Evolutionary conservation across 306 rosid species (phyloP).

Genomic region (Glycine soja): DNA sequence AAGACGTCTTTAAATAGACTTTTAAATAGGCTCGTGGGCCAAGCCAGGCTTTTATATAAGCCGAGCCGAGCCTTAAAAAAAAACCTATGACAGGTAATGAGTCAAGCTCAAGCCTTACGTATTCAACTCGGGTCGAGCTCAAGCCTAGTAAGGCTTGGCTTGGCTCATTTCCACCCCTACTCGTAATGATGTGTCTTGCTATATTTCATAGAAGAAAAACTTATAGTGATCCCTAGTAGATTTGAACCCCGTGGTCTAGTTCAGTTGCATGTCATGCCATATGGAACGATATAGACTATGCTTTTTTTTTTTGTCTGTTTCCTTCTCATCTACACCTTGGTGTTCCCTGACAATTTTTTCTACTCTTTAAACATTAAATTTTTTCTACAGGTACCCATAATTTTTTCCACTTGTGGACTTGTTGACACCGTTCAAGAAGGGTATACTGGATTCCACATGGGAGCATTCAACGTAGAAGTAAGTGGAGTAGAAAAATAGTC

Average conservation of each 20-base stretch:
- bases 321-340: constrained; percentile 4
- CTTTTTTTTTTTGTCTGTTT: not conserved
- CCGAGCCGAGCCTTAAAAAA: no score
- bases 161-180: no score
- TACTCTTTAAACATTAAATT: constrained; percentile 9
- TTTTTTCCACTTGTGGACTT: constrained; percentile 83
- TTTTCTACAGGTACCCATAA: constrained; percentile 68
- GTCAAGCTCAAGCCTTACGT: no score
- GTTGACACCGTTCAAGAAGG: constrained; percentile 90
- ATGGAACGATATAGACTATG: constrained; percentile 63
- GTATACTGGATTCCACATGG: constrained; percentile 81
- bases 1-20: no score
- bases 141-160: no score
- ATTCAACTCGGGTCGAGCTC: no score
- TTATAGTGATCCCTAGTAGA: constrained; percentile 75
- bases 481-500: constrained; percentile 13
- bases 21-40: no score
- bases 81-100: no score
- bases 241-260: constrained; percentile 91
- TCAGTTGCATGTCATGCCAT: constrained; percentile 83
- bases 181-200: no score
- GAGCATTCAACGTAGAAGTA: constrained; percentile 69
- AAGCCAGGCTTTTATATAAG: no score
- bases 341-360: constrained; percentile 13
- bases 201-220: no score